These are phyloP conservation scores for Solanum peruvianum DNA, from an alignment of 257 asterid species.

Conservation along the genomic window DNA sequence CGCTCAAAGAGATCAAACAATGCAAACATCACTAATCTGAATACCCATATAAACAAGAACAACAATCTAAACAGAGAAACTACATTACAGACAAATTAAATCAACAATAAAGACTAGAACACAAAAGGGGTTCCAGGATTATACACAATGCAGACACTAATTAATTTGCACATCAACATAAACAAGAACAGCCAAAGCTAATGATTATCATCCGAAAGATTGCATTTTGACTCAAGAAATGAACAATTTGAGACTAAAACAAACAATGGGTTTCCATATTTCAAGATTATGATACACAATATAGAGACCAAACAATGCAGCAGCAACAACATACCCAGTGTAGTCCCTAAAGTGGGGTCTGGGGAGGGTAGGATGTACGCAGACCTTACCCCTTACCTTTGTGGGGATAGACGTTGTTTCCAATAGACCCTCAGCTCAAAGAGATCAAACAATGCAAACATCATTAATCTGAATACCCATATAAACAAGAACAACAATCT, in stretches of 20 bases:
- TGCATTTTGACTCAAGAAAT: not conserved
- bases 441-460: not conserved
- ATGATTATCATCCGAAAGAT: not conserved
- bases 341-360: not conserved
- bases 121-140: not conserved
- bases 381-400: not conserved
- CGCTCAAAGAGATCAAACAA: not conserved
- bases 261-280: slow-evolving; percentile 1
- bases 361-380: not conserved
- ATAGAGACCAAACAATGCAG: not conserved
- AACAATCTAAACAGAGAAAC: not conserved
- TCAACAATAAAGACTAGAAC: not conserved
- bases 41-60: not conserved
- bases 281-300: not conserved
- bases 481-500: not conserved
- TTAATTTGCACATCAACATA: not conserved
- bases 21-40: not conserved
- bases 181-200: not conserved
- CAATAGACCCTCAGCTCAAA: not conserved
- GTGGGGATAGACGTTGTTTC: not conserved
- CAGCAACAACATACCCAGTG: not conserved
- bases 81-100: not conserved
- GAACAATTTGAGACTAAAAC: not conserved
- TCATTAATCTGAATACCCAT: not conserved
- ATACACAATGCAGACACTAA: not conserved